phyloP scores from a whole-genome alignment of 164 flowering plant species.

The Vitis vinifera region ASM3070453v1 NC_081822.1:21049001-21049500 shows the following conservation, averaged over 20 bases:
- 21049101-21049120: constrained; percentile 36
- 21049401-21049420: constrained; percentile 64
- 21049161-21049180: constrained; percentile 50
- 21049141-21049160: constrained; percentile 52
- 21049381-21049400: constrained; percentile 53
- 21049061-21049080: background rate
- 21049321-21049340: constrained; percentile 51
- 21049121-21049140: constrained; percentile 57
- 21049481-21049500: constrained; percentile 51
- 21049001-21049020: too few species aligned
- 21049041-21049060: background rate
- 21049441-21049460: constrained; percentile 55
- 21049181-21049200: constrained; percentile 45
- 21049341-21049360: constrained; percentile 59
- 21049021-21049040: too few species aligned
- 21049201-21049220: constrained; percentile 65
- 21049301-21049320: constrained; percentile 83
- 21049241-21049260: constrained; percentile 66
- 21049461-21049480: constrained; percentile 54
- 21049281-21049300: constrained; percentile 36
- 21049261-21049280: constrained; percentile 46
- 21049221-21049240: constrained; percentile 71
- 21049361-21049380: constrained; percentile 53
- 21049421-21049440: constrained; percentile 73
- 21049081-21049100: background rate